Conservation (phyloP, 148 eudicot genomes). For the Vaccinium darrowii region DNA sequence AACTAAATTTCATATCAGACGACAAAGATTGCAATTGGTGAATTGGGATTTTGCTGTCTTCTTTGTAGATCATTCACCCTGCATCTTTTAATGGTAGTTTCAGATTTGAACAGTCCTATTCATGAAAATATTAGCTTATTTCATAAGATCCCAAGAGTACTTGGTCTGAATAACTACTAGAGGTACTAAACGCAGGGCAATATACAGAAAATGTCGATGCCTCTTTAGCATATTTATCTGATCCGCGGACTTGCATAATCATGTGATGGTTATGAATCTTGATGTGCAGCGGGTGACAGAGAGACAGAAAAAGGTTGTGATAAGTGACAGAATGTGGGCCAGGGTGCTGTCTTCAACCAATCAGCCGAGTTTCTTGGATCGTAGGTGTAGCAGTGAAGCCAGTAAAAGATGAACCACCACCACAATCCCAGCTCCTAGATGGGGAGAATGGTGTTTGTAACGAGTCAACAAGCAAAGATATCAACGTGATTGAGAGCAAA, state of each 20-base stretch:
- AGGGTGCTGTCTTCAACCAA: constrained; percentile 65
- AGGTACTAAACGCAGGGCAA: not conserved
- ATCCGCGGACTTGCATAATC: not conserved
- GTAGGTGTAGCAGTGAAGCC: constrained; percentile 24
- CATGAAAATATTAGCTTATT: too few relatives aligned
- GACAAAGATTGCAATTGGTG: not conserved
- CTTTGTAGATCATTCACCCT: not conserved
- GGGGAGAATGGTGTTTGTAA: constrained; percentile 17
- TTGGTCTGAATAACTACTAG: too few relatives aligned
- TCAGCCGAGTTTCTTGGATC: constrained; percentile 63
- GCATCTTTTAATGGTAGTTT: not conserved
- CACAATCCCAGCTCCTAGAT: constrained; percentile 13
- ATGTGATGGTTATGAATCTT: not conserved
- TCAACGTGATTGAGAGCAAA: not conserved
- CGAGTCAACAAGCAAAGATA: not conserved
- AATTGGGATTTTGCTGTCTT: not conserved
- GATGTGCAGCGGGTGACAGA: constrained; percentile 43
- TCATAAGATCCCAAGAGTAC: too few relatives aligned
- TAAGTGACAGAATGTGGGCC: constrained; percentile 75
- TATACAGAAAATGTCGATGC: not conserved
- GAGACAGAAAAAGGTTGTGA: constrained; percentile 50
- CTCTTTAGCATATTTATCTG: too few relatives aligned
- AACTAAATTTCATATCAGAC: not conserved
- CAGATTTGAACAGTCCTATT: too few relatives aligned
- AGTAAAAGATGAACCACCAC: constrained; percentile 27